Evolutionary conservation across 2,329 filamentous ascomycete genomes (phyloP), one percentile per base, ranked within the genome.

Genomic region (Claviceps cyperi): DNA sequence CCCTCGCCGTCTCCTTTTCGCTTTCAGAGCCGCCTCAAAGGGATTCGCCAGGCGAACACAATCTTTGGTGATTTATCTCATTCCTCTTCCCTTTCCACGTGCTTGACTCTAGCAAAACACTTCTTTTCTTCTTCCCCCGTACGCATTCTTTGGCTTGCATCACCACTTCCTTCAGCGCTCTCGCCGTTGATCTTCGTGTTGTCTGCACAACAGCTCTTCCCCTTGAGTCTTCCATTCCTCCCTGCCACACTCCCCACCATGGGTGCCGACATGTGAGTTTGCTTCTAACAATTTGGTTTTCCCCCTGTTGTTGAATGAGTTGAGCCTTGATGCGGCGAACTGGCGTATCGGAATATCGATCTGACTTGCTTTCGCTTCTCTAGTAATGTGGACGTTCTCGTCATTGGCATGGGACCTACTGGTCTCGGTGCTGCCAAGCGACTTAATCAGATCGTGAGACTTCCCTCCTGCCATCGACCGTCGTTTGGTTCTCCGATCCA

Each of bases 351-450:
- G 51, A 62, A 52, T 35, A 49, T 37, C 15, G 21, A 43, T 46
- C 41, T 21, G 38, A 47, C 28, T 24, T 52, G 14, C 22, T n/a
- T 15, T n/a, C 14, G 5, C 5, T 39, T 19, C 14, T 37, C 3
- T 69, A 94, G 89, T 69, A 83, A 88, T 64, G 88, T 97, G 67
- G 92, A 98, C 72, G 85, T 98, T 60, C 87, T 98, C 66, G 83
- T 98, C 70, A 96, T 97, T 74, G 92, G 92, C 66, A 91, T 91
- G 72, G 92, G 92, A 66, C 92, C 92, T 62, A 97, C 92, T 64
- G 92, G 92, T 72, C 81, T 97, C 60, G 92, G 92, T 77, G 92
- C 92, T 67, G 92, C 92, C 62, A 98, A 98, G 78, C 87, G 92
- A 67, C 80, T 98, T 58, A 85, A 97, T 71, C 92, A 98, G 72